Conservation (phyloP, 345 rosid species). For the Eucalyptus polybractea region DNA sequence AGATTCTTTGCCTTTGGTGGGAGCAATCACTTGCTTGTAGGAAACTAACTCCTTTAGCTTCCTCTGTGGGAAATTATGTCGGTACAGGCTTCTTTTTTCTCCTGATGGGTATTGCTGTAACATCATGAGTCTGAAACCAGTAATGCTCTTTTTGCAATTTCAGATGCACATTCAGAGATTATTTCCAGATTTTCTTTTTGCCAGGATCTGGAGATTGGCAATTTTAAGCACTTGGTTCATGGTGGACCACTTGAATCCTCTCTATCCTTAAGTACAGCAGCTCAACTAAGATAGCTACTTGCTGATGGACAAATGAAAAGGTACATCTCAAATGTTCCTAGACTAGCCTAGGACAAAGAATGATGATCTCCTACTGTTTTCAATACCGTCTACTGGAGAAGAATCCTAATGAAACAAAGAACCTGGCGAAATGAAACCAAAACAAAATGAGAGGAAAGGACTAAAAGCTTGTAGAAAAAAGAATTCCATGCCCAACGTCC, state of each 20-base stretch:
- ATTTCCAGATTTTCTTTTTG: background rate
- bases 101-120: background rate
- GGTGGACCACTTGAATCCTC: background rate
- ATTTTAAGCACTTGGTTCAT: background rate
- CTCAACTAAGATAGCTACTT: background rate
- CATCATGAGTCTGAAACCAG: background rate
- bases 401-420: background rate
- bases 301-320: background rate
- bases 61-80: background rate
- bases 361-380: background rate
- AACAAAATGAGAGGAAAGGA: background rate
- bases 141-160: background rate
- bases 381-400: background rate
- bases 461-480: background rate
- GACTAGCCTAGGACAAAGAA: background rate
- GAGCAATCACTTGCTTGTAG: background rate
- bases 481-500: background rate
- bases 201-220: background rate
- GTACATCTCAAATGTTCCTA: background rate
- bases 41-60: background rate
- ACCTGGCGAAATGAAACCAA: background rate
- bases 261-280: background rate
- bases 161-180: background rate
- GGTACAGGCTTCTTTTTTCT: background rate
- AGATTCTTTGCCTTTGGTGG: constrained; percentile 4